Evolutionary conservation across 164 flowering plant genomes (phyloP).

Genomic region (Echeveria elegans): DNA sequence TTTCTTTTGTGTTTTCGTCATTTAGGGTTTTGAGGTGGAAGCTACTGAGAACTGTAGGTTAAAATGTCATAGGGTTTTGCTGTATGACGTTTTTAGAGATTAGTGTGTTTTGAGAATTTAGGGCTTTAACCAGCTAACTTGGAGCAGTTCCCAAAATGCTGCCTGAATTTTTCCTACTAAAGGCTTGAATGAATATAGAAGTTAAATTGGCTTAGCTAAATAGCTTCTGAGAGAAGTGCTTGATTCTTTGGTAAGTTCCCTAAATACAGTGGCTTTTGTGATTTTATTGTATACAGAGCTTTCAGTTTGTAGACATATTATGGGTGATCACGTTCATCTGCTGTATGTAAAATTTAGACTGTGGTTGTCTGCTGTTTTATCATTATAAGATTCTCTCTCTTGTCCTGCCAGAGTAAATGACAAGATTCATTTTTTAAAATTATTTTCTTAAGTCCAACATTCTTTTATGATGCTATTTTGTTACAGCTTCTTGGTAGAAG

Average conservation of each 20-base stretch:
- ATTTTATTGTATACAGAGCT: not conserved
- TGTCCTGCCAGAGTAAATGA: not conserved
- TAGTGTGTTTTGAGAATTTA: not conserved
- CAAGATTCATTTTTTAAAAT: not conserved
- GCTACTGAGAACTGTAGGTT: not conserved
- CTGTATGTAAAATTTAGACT: too few species aligned
- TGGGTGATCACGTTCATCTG: too few species aligned
- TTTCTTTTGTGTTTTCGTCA: not conserved
- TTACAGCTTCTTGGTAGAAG: constrained; percentile 90
- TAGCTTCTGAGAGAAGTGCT: not conserved
- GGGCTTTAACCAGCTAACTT: not conserved
- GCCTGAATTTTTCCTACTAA: not conserved
- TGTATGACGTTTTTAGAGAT: not conserved
- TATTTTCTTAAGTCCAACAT: not conserved
- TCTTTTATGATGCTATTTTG: constrained; percentile 5
- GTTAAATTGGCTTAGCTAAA: not conserved
- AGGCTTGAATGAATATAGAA: not conserved
- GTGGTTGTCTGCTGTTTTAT: not conserved
- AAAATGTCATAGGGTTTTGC: too few species aligned
- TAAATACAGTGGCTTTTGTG: too few species aligned
- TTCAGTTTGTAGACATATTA: too few species aligned
- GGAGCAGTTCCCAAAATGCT: not conserved
- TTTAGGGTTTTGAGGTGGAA: not conserved
- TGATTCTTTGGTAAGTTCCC: not conserved
- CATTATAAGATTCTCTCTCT: not conserved